Conservation (phyloP, 805 yeast species). For the Blastobotrys mokoenaii region DNA sequence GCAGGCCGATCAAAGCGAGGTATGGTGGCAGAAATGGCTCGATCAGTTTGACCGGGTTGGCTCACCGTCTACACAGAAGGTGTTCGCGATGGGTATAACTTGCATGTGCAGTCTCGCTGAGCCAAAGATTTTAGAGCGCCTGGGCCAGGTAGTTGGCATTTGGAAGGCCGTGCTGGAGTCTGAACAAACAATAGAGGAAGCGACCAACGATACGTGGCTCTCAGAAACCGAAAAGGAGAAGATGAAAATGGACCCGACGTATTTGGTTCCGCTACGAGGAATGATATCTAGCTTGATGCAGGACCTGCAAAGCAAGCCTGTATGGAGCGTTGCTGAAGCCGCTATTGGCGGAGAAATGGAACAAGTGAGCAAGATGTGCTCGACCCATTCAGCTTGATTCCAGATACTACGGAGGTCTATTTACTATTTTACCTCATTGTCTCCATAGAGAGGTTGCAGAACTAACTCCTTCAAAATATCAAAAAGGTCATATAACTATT, state of each 20-base stretch:
- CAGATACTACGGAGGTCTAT: no score
- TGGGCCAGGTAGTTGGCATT: background rate
- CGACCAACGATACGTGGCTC: background rate
- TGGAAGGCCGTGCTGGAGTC: background rate
- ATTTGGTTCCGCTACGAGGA: background rate
- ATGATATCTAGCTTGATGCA: no score
- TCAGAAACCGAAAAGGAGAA: background rate
- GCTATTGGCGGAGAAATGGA: no score
- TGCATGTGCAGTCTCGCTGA: conserved; percentile 31
- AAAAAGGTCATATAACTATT: no score
- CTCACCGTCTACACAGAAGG: conserved; percentile 68
- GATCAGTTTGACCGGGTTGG: conserved; percentile 43
- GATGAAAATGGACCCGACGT: background rate
- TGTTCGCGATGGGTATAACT: conserved; percentile 54
- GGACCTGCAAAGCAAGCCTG: no score
- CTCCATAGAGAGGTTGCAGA: no score
- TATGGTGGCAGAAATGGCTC: conserved; percentile 26
- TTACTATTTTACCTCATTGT: no score
- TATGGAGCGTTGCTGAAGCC: no score
- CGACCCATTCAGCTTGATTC: no score
- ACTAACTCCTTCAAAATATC: no score
- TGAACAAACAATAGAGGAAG: background rate
- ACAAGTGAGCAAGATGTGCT: no score
- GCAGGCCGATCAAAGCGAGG: conserved; percentile 9
- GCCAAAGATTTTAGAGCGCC: background rate